These are phyloP conservation scores for Stylosanthes scabra DNA, from an alignment of 331 rosid genomes.

Conservation along the genomic window DNA sequence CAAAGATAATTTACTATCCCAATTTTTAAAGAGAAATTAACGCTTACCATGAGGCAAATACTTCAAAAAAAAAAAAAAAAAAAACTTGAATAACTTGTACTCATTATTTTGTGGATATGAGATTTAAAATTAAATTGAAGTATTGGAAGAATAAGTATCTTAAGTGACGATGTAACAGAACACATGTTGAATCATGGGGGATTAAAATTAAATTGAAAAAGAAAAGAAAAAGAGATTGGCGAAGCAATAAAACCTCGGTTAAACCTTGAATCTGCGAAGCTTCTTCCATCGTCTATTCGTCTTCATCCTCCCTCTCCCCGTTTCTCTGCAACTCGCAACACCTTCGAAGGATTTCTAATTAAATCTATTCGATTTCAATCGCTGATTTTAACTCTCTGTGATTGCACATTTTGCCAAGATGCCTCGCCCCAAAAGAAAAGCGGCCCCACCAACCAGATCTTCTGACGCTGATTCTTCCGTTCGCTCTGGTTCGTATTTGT, in stretches of 20 bases:
- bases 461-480: slow-evolving; percentile 51
- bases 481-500: slow-evolving; percentile 49
- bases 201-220: too few relatives aligned
- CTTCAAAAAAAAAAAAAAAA: too few relatives aligned
- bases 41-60: too few relatives aligned
- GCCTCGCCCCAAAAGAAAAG: slow-evolving; percentile 74
- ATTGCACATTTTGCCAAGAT: slow-evolving; percentile 43
- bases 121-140: too few relatives aligned
- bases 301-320: background rate
- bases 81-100: too few relatives aligned
- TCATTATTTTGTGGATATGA: too few relatives aligned
- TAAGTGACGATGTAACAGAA: too few relatives aligned
- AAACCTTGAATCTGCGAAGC: slow-evolving; percentile 40
- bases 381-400: slow-evolving; percentile 19
- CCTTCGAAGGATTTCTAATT: background rate
- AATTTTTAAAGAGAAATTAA: too few relatives aligned
- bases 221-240: background rate
- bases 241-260: slow-evolving; percentile 52
- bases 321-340: background rate
- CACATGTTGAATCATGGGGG: too few relatives aligned
- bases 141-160: too few relatives aligned
- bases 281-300: slow-evolving; percentile 12
- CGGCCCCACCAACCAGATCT: slow-evolving; percentile 46
- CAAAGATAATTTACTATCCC: too few relatives aligned
- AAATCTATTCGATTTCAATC: slow-evolving; percentile 31